Conservation (phyloP, 148 eudicot species). For the Rheum nobile region DNA sequence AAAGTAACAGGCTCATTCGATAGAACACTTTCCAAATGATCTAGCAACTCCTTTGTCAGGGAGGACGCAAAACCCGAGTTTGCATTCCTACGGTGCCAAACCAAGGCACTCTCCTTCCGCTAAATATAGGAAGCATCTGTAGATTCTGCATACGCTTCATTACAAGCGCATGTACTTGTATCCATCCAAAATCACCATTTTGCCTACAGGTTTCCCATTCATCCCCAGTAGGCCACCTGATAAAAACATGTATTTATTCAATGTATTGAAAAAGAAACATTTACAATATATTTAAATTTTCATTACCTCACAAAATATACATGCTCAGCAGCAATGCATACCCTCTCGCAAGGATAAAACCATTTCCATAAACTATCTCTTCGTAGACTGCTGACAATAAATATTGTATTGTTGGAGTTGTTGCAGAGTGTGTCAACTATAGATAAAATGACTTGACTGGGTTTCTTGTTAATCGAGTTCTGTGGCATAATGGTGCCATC, state of each 20-base stretch:
- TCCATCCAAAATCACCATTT: conserved; percentile 33
- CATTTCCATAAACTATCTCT: conserved; percentile 32
- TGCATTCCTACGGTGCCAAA: conserved; percentile 40
- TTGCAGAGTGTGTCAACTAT: conserved; percentile 18
- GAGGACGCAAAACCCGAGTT: conserved; percentile 32
- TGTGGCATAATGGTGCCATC: conserved; percentile 44
- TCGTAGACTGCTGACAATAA: conserved; percentile 35
- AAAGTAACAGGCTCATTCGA: conserved; percentile 38
- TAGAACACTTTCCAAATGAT: conserved; percentile 38
- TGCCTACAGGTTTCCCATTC: conserved; percentile 31
- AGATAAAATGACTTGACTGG: conserved; percentile 22
- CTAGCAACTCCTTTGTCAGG: conserved; percentile 42
- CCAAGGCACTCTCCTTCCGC: conserved; percentile 35
- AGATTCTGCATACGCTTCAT: conserved; percentile 30
- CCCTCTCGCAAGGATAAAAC: conserved; percentile 35
- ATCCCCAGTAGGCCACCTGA: conserved; percentile 27
- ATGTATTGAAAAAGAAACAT: background rate
- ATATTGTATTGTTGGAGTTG: conserved; percentile 26
- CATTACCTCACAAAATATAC: conserved; percentile 32
- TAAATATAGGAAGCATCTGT: conserved; percentile 38
- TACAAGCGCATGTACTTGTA: conserved; percentile 36
- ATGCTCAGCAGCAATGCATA: conserved; percentile 42
- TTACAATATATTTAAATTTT: background rate
- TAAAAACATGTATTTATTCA: background rate
- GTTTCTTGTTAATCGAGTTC: conserved; percentile 28